phyloP scores from a whole-genome alignment of 1,284 basidiomycete species.

The Inonotus obliquus region DNA sequence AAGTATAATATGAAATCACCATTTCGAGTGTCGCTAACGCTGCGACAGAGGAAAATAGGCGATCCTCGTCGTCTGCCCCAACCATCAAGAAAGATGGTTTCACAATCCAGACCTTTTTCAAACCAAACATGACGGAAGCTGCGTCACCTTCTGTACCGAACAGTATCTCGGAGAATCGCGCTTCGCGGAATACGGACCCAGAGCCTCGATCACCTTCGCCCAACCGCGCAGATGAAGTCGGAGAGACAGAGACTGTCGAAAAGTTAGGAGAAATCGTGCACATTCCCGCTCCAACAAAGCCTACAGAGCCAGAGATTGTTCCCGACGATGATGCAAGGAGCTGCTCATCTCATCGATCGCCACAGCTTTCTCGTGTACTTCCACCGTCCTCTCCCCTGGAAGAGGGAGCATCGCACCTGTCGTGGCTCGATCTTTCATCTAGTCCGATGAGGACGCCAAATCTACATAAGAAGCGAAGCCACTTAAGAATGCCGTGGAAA shows the following conservation, averaged over 20 bases:
- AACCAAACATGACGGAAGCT: not conserved
- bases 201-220: not conserved
- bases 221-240: not conserved
- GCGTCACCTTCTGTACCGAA: not conserved
- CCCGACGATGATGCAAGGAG: not conserved
- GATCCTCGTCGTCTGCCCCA: not conserved
- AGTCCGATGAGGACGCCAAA: constrained; percentile 1
- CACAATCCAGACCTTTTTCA: not conserved
- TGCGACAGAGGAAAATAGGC: constrained; percentile 16
- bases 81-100: not conserved
- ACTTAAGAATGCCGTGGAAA: constrained; percentile 14
- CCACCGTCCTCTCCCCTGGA: constrained; percentile 14
- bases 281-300: not conserved
- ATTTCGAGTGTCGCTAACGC: not conserved
- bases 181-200: not conserved
- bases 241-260: not conserved
- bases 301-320: constrained; percentile 4
- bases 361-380: not conserved
- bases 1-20: constrained; percentile 25
- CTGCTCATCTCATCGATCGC: not conserved
- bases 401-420: not conserved
- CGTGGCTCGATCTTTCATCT: constrained; percentile 1
- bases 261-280: not conserved
- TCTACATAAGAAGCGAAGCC: not conserved
- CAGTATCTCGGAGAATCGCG: not conserved